Conservation (phyloP, 352 stramenopile species). For the Pythium sp. region DNA sequence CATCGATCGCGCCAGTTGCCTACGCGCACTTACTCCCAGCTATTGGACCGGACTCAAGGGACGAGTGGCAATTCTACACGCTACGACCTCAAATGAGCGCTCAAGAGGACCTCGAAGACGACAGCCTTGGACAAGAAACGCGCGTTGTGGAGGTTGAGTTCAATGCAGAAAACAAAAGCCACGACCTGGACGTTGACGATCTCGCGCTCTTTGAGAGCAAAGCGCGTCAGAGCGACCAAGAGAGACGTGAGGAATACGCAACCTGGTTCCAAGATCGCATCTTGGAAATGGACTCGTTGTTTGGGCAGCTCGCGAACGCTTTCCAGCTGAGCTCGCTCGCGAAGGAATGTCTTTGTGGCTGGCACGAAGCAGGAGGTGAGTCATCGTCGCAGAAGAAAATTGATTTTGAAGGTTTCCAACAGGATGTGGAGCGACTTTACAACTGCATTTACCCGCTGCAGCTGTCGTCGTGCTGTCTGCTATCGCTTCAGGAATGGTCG, state of each 20-base stretch:
- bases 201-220: conserved; percentile 33
- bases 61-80: conserved; percentile 44
- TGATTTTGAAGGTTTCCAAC: conserved; percentile 43
- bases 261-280: conserved; percentile 57
- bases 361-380: conserved; percentile 16
- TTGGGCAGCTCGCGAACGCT: conserved; percentile 51
- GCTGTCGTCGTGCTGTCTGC: conserved; percentile 34
- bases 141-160: conserved; percentile 24
- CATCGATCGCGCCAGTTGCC: conserved; percentile 27
- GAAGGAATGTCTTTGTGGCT: conserved; percentile 28
- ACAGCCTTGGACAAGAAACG: background rate
- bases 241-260: conserved; percentile 29
- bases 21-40: conserved; percentile 57
- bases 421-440: conserved; percentile 56
- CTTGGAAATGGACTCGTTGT: conserved; percentile 52
- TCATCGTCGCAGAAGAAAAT: conserved; percentile 18
- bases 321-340: conserved; percentile 43
- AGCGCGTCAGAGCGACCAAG: conserved; percentile 18
- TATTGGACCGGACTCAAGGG: conserved; percentile 22
- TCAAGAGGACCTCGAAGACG: conserved; percentile 5
- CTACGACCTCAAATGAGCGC: conserved; percentile 16
- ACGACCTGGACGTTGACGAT: conserved; percentile 47
- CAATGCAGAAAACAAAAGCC: conserved; percentile 31
- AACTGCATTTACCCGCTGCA: conserved; percentile 50
- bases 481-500: conserved; percentile 56